Conservation (phyloP, 352 stramenopile species). For the Elongisporangium prolatum region DNA sequence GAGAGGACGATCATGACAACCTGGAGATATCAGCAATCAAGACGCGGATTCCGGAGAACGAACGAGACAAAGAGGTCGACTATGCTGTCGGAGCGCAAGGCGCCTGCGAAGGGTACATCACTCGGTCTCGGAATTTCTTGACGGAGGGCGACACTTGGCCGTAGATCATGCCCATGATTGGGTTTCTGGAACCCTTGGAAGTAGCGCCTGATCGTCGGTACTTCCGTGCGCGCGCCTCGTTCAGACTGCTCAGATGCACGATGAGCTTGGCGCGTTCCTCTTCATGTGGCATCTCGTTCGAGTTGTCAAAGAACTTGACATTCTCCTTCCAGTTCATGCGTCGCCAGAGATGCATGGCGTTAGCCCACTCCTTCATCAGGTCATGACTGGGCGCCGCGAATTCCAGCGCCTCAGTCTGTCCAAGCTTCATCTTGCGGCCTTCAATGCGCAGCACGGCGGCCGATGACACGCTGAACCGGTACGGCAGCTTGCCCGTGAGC, state of each 20-base stretch:
- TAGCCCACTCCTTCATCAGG: conserved; percentile 86
- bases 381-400: conserved; percentile 67
- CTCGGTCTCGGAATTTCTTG: conserved; percentile 64
- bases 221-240: conserved; percentile 39
- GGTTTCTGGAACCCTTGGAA: conserved; percentile 47
- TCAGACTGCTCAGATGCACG: conserved; percentile 49
- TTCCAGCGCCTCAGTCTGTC: conserved; percentile 53
- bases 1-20: no score
- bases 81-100: conserved; percentile 29
- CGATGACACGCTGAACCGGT: conserved; percentile 67
- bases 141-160: conserved; percentile 54
- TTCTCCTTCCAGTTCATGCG: conserved; percentile 88
- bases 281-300: conserved; percentile 37
- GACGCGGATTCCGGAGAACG: no score
- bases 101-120: conserved; percentile 30
- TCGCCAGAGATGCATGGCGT: conserved; percentile 75
- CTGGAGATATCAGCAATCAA: no score
- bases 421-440: conserved; percentile 74
- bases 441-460: conserved; percentile 70
- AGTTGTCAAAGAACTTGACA: conserved; percentile 78
- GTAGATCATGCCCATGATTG: conserved; percentile 55
- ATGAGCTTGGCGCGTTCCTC: conserved; percentile 59
- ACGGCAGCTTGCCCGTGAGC: conserved; percentile 54
- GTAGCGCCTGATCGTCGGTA: conserved; percentile 12
- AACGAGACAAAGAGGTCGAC: conserved; percentile 7